Evolutionary conservation across 805 yeast species (phyloP), one percentile per base, ranked within the genome.

Genomic region (Danielia oregonensis): DNA sequence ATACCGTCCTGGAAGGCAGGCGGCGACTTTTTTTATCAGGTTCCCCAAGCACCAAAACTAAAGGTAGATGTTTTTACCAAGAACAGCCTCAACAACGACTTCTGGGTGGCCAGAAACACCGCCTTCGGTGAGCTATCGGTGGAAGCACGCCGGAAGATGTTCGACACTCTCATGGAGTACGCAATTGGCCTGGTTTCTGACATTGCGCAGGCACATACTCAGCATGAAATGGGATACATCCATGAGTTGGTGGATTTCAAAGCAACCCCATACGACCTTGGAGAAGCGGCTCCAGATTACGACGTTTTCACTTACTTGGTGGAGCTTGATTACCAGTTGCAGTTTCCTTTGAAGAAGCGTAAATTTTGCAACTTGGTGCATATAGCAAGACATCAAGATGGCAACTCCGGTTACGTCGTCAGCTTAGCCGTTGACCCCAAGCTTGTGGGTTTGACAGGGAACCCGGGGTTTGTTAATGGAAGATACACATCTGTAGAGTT

Each of bases 401-500:
- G 33, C 6, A 38, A 40, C 15, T 48, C 42, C n/a, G 57, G 57
- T 1, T 55, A 57, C 36, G 61, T 67, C 6, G 47, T 66, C 24
- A 55, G 65, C 4, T 31, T 59, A 31, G 55, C 67, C 4, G 48
- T 63, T n/a, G 52, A 53, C 30, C 65, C 71, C 2, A 35, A 47
- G 33, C 39, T 48, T 24, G 25, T 40, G n/a, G 22, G 13, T 10
- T 9, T 12, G 9, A 35, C 37, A 6, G 32, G 36, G 6, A 45
- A 45, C 9, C 37, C 40, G 11, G 40, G 37, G n/a, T 42, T 40
- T 27, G 63, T 63, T 2, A 36, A 47, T 16, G 72, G 59, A 1
- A 51, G 43, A 21, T 67, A 65, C 44, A 46, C 68, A 10, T 62
- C 71, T 5, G 51, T 67, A 15, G 72, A 67, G 37, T 44, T 48